These are phyloP conservation scores for Elsinoe ampelina DNA, from an alignment of 2,329 filamentous ascomycete species.

Conservation along the genomic window DNA sequence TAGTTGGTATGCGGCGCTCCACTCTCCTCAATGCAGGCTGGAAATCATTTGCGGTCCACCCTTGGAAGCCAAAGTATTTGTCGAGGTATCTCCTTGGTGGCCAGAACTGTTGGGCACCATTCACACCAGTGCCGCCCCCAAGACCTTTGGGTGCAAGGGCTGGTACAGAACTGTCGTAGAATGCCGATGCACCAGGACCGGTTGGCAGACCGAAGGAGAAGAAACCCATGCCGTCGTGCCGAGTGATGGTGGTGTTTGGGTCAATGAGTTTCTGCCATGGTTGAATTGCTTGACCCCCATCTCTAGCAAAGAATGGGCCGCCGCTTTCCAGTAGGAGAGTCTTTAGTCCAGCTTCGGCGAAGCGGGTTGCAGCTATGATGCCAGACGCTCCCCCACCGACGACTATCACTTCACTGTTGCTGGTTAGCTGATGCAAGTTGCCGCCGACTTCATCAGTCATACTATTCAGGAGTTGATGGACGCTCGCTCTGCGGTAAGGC, in stretches of 20 bases:
- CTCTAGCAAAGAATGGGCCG: background rate
- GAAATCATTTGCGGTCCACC: conserved; percentile 6
- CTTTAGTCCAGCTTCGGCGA: conserved; percentile 1
- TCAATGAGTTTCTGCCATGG: background rate
- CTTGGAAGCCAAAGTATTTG: conserved; percentile 3
- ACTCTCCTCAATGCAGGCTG: conserved; percentile 4
- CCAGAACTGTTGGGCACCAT: conserved; percentile 11
- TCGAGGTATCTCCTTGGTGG: conserved; percentile 5
- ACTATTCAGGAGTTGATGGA: background rate
- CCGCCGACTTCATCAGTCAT: background rate
- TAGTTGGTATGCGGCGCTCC: background rate
- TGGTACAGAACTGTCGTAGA: background rate
- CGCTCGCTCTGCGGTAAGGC: background rate
- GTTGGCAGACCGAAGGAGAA: background rate
- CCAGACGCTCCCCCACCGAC: conserved; percentile 1
- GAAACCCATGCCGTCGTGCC: conserved; percentile 1
- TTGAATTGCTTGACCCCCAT: conserved; percentile 2
- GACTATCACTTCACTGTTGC: conserved; percentile 1
- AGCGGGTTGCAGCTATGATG: background rate
- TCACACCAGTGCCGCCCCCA: conserved; percentile 1
- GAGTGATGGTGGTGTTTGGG: conserved; percentile 6
- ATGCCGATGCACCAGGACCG: background rate
- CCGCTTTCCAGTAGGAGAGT: background rate
- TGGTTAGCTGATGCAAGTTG: background rate
- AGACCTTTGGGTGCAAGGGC: conserved; percentile 1